Evolutionary conservation across 148 eudicot genomes (phyloP).

Genomic region (Bassia scoparia): DNA sequence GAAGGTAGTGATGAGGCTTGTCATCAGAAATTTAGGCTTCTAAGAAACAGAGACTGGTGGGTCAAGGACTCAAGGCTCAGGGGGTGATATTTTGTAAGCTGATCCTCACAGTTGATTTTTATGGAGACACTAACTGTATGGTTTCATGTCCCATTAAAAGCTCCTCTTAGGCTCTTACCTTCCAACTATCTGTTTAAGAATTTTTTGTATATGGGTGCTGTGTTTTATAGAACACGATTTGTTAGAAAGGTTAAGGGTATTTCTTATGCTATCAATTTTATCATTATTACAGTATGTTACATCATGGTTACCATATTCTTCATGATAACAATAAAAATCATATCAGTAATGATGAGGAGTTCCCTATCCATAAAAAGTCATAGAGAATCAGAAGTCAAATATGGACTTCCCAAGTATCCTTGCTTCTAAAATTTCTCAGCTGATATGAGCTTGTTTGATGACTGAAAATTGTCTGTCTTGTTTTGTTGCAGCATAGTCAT

Average conservation of each 20-base stretch:
- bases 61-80: not conserved
- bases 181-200: not conserved
- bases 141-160: not conserved
- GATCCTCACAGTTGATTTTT: not conserved
- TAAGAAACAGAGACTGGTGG: not conserved
- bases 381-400: not conserved
- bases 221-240: not conserved
- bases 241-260: not conserved
- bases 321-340: not conserved
- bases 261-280: not conserved
- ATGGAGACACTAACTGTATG: not conserved
- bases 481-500: conserved; percentile 71
- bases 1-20: not conserved
- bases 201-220: not conserved
- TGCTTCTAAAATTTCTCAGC: not conserved
- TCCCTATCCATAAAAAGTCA: not conserved
- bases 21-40: not conserved
- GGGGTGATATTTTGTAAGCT: not conserved
- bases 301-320: not conserved
- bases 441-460: conserved; percentile 4
- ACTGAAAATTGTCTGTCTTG: conserved; percentile 17
- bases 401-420: no score
- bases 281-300: not conserved
- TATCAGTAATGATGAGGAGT: not conserved
- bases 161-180: not conserved